Percentiles rank a stretch among this genome's conserved stretches.
These are phyloP conservation scores for Fusarium torulosum DNA, from an alignment of 2,329 filamentous ascomycete species.

Conservation along the genomic window DNA sequence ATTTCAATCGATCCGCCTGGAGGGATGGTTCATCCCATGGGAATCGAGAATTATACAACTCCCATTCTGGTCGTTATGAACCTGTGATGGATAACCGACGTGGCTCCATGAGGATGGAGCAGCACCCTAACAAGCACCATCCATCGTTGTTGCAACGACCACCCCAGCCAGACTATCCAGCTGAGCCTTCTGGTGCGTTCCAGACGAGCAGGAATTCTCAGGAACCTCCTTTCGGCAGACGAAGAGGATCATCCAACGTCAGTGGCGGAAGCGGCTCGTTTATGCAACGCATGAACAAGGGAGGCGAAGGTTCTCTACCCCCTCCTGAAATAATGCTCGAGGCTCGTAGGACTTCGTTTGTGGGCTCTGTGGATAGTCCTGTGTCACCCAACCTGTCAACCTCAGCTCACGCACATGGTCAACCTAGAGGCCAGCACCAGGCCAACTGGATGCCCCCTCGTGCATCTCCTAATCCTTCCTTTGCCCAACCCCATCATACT, in stretches of 20 bases:
- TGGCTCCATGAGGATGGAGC: constrained; percentile 75
- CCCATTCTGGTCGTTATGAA: constrained; percentile 94
- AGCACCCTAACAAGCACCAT: constrained; percentile 76
- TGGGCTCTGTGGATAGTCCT: constrained; percentile 64
- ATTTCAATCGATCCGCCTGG: constrained; percentile 88
- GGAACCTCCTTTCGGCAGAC: constrained; percentile 76
- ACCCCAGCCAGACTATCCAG: constrained; percentile 72
- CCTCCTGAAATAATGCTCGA: constrained; percentile 58
- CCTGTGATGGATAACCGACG: constrained; percentile 81
- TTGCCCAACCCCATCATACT: constrained; percentile 56
- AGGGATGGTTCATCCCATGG: constrained; percentile 74
- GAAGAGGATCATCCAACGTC: constrained; percentile 90
- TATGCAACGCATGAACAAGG: constrained; percentile 67
- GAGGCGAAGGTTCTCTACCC: constrained; percentile 57
- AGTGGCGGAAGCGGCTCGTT: constrained; percentile 85
- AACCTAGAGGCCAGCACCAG: constrained; percentile 46
- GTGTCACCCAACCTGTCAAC: constrained; percentile 57
- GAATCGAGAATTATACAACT: constrained; percentile 88
- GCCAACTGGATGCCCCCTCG: constrained; percentile 50
- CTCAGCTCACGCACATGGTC: constrained; percentile 49
- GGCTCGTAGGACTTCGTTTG: constrained; percentile 62
- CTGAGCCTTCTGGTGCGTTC: constrained; percentile 88
- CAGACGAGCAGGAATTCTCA: constrained; percentile 80
- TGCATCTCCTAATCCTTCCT: constrained; percentile 59
- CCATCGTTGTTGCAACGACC: constrained; percentile 80